Evolutionary conservation across 2,329 filamentous ascomycete genomes (phyloP), one percentile per base, ranked within the genome.

Genomic region (Colletotrichum lini): DNA sequence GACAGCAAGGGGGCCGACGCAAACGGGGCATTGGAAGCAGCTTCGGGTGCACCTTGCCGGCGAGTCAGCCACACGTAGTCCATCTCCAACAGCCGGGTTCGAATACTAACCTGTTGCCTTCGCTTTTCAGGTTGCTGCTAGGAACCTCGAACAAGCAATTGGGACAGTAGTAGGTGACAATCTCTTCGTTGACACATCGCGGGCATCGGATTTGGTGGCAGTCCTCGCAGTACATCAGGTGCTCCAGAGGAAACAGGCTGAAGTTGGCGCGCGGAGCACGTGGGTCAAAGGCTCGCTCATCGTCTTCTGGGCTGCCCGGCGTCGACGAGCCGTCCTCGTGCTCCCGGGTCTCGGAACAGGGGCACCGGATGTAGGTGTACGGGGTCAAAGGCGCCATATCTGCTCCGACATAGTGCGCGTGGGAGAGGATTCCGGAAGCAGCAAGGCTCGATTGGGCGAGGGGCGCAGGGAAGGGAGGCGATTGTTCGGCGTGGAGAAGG

Each of bases 201-300:
- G 94, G 94, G 80, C 96, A 99, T 75, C 96, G 93, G 73, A 98
- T 97, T 82, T 98, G 93, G 80, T 97, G 94, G 81, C 96, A 99
- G 80, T 98, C 96, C 79, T 98, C 96, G 85, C 96, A 99, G 84
- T 97, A 99, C 50, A 98, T 88, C 35, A 99, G 89, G 79, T 98
- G 92, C 78, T 98, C 96, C 54, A 98, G 91, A 0, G 96, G 96
- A 79, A 96, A 98, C 42, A 99, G 87, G 75, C 94, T 95, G 85
- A 94, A 98, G 80, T 95, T 96, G 70, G 96, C 93, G 47, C 95
- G 92, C 18, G 93, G 90, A 72, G 92, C 91, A 76, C 93, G 91
- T 2, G 96, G 95, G 79, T 99, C 93, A 81, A 99, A 98, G 4
- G 94, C 92, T 73, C 88, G 87, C 70, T 94, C 93, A 74, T 94